Evolutionary conservation across 2,329 filamentous ascomycete genomes (phyloP).

Genomic region (Hymenoscyphus salicellus): DNA sequence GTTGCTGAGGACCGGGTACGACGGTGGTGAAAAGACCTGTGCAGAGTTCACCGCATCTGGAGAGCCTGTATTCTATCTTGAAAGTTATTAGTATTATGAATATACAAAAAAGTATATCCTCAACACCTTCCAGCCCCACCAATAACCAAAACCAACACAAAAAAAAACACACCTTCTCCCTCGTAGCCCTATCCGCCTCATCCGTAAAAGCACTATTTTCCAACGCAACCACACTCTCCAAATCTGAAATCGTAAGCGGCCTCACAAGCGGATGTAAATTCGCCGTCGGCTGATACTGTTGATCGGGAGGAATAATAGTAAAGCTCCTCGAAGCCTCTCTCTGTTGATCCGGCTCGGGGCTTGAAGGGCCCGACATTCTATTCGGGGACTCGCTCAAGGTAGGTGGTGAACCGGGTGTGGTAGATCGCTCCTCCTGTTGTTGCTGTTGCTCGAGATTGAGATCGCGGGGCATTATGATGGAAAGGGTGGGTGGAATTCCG

Average conservation of each 20-base stretch:
- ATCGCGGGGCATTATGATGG: conserved; percentile 5
- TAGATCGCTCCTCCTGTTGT: neutral
- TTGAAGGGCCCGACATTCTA: conserved; percentile 12
- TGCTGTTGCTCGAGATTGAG: conserved; percentile 2
- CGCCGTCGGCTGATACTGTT: conserved; percentile 39
- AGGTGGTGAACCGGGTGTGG: conserved; percentile 8
- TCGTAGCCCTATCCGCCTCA: conserved; percentile 48
- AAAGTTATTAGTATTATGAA: neutral
- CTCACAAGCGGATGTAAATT: conserved; percentile 71
- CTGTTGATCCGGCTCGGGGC: conserved; percentile 3
- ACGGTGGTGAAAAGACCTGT: conserved; percentile 76
- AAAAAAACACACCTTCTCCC: conserved; percentile 49
- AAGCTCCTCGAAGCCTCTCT: neutral
- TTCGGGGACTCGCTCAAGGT: conserved; percentile 14
- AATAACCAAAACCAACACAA: neutral
- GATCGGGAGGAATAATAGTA: conserved; percentile 15
- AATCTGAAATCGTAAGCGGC: conserved; percentile 64
- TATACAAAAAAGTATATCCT: neutral
- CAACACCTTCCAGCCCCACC: neutral
- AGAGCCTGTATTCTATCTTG: conserved; percentile 74
- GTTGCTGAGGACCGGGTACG: conserved; percentile 44
- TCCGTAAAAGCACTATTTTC: conserved; percentile 55
- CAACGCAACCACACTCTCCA: conserved; percentile 56
- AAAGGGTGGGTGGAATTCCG: too few relatives aligned
- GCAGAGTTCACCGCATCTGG: conserved; percentile 70